phyloP scores from a whole-genome alignment of 1,139 yeast species.

The Candida sp. region DNA sequence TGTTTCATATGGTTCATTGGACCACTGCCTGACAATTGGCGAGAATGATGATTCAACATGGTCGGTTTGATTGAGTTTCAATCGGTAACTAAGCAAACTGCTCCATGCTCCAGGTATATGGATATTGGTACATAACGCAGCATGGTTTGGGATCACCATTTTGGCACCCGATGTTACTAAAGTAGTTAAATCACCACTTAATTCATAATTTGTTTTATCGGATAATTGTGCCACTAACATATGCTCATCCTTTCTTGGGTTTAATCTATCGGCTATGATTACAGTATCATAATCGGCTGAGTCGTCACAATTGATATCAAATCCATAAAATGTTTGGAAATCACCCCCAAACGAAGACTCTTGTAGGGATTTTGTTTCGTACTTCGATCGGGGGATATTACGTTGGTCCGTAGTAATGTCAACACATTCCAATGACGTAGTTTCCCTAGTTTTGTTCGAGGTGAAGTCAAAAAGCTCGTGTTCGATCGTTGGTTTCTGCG shows the following conservation, averaged over 20 bases:
- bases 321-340: constrained; percentile 41
- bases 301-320: constrained; percentile 33
- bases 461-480: constrained; percentile 17
- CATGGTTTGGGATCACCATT: constrained; percentile 37
- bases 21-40: constrained; percentile 69
- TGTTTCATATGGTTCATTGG: constrained; percentile 66
- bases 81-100: constrained; percentile 55
- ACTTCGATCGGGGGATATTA: constrained; percentile 45
- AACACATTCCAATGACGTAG: constrained; percentile 34
- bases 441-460: constrained; percentile 14
- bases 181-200: constrained; percentile 31
- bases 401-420: constrained; percentile 32
- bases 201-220: constrained; percentile 15
- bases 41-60: constrained; percentile 28
- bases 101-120: constrained; percentile 57
- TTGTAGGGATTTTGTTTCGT: constrained; percentile 22
- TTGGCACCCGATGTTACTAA: constrained; percentile 33
- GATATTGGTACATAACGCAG: constrained; percentile 48
- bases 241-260: constrained; percentile 14
- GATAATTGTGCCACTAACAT: constrained; percentile 39
- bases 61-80: constrained; percentile 19
- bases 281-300: constrained; percentile 44
- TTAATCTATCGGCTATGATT: constrained; percentile 32
- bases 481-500: constrained; percentile 5
- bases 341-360: constrained; percentile 55